Evolutionary conservation across 306 rosid species (phyloP).

Genomic region (Lithocarpus polystachyus): DNA sequence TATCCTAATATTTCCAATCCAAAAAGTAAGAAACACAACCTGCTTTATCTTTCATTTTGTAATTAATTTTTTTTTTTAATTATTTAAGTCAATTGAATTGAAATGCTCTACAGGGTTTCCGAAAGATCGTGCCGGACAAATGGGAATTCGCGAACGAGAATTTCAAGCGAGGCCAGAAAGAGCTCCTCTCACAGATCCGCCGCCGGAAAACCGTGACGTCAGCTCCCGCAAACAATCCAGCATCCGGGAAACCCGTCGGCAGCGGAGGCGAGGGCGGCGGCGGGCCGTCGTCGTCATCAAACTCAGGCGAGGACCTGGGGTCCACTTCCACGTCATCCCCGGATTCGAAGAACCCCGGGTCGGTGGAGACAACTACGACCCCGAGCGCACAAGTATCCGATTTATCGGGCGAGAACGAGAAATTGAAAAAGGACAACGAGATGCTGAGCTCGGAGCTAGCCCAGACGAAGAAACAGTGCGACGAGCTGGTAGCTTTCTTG

Average conservation of each 20-base stretch:
- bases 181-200: slow-evolving; percentile 60
- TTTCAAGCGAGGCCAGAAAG: slow-evolving; percentile 63
- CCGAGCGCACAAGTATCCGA: slow-evolving; percentile 28
- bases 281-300: slow-evolving; percentile 29
- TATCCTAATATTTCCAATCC: no score
- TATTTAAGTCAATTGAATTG: background rate
- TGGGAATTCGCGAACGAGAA: slow-evolving; percentile 96
- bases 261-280: slow-evolving; percentile 21
- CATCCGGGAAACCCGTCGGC: slow-evolving; percentile 24
- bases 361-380: slow-evolving; percentile 45
- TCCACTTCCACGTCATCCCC: slow-evolving; percentile 74
- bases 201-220: slow-evolving; percentile 58
- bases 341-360: slow-evolving; percentile 69
- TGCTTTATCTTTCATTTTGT: no score
- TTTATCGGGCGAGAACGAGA: slow-evolving; percentile 67
- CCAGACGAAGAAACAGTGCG: slow-evolving; percentile 72
- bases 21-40: no score
- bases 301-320: slow-evolving; percentile 75
- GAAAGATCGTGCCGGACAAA: slow-evolving; percentile 83
- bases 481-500: slow-evolving; percentile 56
- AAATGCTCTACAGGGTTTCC: slow-evolving; percentile 53
- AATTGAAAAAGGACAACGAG: slow-evolving; percentile 74
- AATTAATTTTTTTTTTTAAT: no score
- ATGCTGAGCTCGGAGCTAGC: slow-evolving; percentile 59
- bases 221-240: background rate